Evolutionary conservation across 352 stramenopile genomes (phyloP).

Genomic region (Globisporangium solare): DNA sequence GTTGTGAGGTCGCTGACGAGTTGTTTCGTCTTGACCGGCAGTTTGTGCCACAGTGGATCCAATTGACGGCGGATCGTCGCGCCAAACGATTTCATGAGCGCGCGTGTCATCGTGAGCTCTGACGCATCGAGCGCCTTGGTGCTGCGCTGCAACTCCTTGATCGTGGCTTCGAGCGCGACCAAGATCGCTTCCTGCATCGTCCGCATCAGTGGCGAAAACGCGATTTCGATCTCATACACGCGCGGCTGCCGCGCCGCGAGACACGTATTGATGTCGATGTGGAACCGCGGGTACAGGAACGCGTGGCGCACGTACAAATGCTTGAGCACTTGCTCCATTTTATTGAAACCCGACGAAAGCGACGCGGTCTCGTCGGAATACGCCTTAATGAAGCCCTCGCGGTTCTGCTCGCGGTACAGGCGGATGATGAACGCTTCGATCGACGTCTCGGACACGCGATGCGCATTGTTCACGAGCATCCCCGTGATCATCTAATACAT

Average conservation of each 20-base stretch:
- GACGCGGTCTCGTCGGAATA: conserved; percentile 92
- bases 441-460: conserved; percentile 92
- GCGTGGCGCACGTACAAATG: conserved; percentile 91
- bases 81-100: conserved; percentile 82
- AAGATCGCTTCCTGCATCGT: conserved; percentile 93
- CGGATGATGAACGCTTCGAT: conserved; percentile 97
- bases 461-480: conserved; percentile 91
- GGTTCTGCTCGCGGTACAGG: conserved; percentile 89
- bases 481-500: conserved; percentile 76
- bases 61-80: conserved; percentile 85
- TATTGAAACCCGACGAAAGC: conserved; percentile 92
- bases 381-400: conserved; percentile 94
- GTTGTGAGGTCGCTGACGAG: conserved; percentile 80
- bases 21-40: conserved; percentile 92
- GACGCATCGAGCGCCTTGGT: conserved; percentile 77
- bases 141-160: conserved; percentile 91
- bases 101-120: conserved; percentile 92
- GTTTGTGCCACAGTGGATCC: conserved; percentile 96
- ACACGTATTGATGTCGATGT: conserved; percentile 85
- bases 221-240: conserved; percentile 94
- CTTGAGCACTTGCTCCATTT: conserved; percentile 94
- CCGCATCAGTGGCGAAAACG: conserved; percentile 89
- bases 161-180: conserved; percentile 90
- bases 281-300: conserved; percentile 95
- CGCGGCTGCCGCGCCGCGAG: conserved; percentile 84